Base-by-base conservation (phyloP, 345 rosid species). In the Durio zibethinus region DNA sequence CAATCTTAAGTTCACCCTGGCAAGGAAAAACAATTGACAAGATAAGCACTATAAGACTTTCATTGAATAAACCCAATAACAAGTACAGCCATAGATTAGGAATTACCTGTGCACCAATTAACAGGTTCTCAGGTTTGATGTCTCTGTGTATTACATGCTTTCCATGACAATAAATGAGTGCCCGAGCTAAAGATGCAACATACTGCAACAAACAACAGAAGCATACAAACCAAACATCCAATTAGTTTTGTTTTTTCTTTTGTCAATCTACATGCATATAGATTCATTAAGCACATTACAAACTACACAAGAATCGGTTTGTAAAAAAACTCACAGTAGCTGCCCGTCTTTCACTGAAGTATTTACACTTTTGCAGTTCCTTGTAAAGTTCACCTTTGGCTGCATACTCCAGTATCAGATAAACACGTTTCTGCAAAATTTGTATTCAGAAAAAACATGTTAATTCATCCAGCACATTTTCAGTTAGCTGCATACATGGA, bases 1-100 rank as follows among this genome's bases (percentile, higher is more conserved):
- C 98, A 83, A 97, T 97, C 89, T 97, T 97, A 56, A 94, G 97
- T 82, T 97, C 99, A 68, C 99, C 99, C 99, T 94, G 86, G 23
- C 27, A 73, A 69, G 73, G 57, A 78, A 68, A 2, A n/a, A 42
- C 53, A 60, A 53, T 69, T 40, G 74, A n/a, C 29, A 14, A 60
- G 10, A 59, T 73, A 29, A 86, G 83, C 70, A 47, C 72, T 52
- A 31, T 45, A 43, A 60, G 4, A 23, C 11, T 72, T 60, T 20
- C 71, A 56, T 11, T 61, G 62, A 66, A 65, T 60, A 33, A 53
- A 40, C 18, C 59, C n/a, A 68, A 40, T 12, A 77, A 54, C 11
- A 27, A 23, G 27, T 45, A 23, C 48, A 50, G 73, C 76, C 25
- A 16, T 5, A 20, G 38, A 42, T 20, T 73, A 25, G 50, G 16